A percentile compares a stretch with the other conserved stretches of the same genome.
Conservation (phyloP, 345 rosid genomes). For the Lumnitzera racemosa region DNA sequence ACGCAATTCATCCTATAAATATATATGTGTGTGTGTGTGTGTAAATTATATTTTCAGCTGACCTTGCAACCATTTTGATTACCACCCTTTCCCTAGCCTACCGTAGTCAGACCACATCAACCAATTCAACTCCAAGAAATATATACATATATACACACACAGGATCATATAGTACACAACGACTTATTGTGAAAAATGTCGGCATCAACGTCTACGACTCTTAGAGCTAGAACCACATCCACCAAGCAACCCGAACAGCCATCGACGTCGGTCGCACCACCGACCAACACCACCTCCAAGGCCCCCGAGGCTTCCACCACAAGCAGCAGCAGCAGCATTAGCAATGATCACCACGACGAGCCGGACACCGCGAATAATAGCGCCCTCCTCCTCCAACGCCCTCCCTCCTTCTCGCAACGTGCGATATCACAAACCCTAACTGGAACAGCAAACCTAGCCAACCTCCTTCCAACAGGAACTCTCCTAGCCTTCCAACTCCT, state of each 20-base stretch:
- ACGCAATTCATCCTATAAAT: no score
- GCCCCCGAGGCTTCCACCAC: conserved; percentile 11
- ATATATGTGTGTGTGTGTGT: no score
- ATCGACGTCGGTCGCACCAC: no score
- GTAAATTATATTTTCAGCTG: no score
- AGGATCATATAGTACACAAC: no score
- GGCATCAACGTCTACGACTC: conserved; percentile 13
- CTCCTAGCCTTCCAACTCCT: conserved; percentile 81
- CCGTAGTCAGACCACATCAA: no score
- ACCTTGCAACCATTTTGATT: no score
- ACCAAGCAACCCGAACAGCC: conserved; percentile 10
- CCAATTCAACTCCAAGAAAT: no score
- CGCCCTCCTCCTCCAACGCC: conserved; percentile 19
- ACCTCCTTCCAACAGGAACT: conserved; percentile 94
- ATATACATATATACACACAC: neutral
- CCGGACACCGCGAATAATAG: conserved; percentile 24
- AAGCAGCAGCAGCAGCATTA: neutral
- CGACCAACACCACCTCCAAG: neutral
- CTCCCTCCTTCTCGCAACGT: conserved; percentile 36
- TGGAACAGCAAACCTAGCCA: conserved; percentile 75
- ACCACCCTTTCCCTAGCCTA: no score
- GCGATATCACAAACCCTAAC: conserved; percentile 74
- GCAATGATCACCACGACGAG: conserved; percentile 1
- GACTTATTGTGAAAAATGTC: neutral
- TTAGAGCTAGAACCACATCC: conserved; percentile 23